Evolutionary conservation across 257 asterid genomes (phyloP).

Genomic region (Eucommia ulmoides): DNA sequence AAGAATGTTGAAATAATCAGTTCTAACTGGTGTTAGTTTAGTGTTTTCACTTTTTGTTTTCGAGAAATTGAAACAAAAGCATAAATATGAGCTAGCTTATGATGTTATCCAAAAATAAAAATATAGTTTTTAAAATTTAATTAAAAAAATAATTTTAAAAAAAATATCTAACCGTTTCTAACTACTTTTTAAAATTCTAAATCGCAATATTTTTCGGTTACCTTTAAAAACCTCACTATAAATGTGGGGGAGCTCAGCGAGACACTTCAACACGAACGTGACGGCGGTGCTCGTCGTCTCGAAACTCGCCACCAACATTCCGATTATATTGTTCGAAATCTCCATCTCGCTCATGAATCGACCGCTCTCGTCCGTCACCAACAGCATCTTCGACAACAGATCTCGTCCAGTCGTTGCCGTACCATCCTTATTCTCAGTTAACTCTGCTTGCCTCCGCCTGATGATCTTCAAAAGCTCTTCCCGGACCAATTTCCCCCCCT

Average conservation of each 20-base stretch:
- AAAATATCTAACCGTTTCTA: too few species aligned
- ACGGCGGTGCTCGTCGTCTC: not conserved
- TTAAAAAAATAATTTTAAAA: too few species aligned
- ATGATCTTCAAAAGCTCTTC: not conserved
- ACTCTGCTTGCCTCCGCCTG: not conserved
- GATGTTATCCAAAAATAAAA: too few species aligned
- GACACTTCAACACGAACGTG: not conserved
- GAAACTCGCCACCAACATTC: not conserved
- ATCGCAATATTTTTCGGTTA: too few species aligned
- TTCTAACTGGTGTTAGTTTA: not conserved
- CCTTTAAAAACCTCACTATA: not conserved
- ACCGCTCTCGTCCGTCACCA: not conserved
- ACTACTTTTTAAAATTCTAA: too few species aligned
- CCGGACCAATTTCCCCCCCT: not conserved
- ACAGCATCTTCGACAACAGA: not conserved
- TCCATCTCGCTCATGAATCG: constrained; percentile 1
- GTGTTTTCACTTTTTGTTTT: too few species aligned
- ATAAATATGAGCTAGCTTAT: too few species aligned
- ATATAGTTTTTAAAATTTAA: too few species aligned
- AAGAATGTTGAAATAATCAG: not conserved
- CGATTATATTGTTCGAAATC: not conserved
- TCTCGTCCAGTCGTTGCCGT: not conserved
- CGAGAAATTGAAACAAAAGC: too few species aligned
- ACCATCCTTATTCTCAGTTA: not conserved
- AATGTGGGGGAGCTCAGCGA: not conserved